Evolutionary conservation across 176 grass and related monocot genomes (phyloP), one percentile per base, ranked within the genome.

Genomic region (Zea luxurians): DNA sequence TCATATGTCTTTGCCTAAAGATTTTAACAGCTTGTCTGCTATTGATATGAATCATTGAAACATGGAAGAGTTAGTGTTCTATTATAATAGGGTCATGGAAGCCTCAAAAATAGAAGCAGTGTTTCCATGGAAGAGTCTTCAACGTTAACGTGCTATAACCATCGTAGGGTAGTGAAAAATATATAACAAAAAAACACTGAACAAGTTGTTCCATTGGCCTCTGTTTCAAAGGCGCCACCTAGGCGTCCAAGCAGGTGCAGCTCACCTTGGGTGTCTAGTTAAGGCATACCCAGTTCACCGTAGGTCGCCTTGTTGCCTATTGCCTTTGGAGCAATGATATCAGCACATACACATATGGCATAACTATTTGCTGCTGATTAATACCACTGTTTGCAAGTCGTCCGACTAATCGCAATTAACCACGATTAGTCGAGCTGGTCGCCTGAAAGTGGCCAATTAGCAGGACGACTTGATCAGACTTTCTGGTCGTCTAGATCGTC

Each of bases 1-100:
- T 50, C 41, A 20, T 63, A 40, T 79, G 68, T 18, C 43, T 60
- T 67, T 58, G 8, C 43, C 41, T 60, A 35, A 2, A 62, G 8
- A 77, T 21, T 65, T 46, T 58, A 65, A 70, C 66, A 48, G 5
- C 4, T 65, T 49, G 62, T 37, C 17, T 78, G 45, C 75, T 78
- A 37, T 47, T 13, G 9, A 38, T 49, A 40, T 38, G 59, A 68
- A 52, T 66, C 10, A 67, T 12, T 12, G 11, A 64, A 64, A 17
- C 10, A 48, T 16, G 4, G 37, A 62, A 17, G 13, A 62, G 34
- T 36, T 55, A 52, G 47, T 63, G 44, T 37, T 10, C 16, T 43
- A 54, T 37, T 42, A 42, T 17, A 10, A 37, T 53, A 53, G 53
- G 27, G 38, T n/a, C 10, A 45, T 34, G 18, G 4, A 69, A 58